A percentile compares a stretch with the other conserved stretches of the same genome.
These are phyloP conservation scores for Amphibolis antarctica DNA, from an alignment of 106 monocot genomes.

Conservation along the genomic window DNA sequence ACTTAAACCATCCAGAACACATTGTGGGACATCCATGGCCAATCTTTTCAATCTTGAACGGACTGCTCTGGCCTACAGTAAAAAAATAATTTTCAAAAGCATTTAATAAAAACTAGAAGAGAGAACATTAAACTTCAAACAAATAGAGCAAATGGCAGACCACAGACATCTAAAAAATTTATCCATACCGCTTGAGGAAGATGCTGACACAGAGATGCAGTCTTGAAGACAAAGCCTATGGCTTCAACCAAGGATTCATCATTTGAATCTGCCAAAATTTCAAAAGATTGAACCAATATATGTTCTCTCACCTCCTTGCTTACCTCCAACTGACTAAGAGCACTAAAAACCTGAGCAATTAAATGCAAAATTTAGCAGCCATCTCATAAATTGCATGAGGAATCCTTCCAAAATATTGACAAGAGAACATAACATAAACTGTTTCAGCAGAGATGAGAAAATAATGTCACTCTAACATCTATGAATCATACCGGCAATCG, in stretches of 20 bases:
- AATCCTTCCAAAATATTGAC: too few relatives aligned
- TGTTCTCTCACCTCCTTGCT: constrained; percentile 67
- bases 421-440: too few relatives aligned
- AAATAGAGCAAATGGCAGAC: background rate
- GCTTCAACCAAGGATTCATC: constrained; percentile 60
- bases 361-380: too few relatives aligned
- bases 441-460: too few relatives aligned
- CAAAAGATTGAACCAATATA: constrained; percentile 53
- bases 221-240: constrained; percentile 61
- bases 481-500: constrained; percentile 39
- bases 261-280: constrained; percentile 58
- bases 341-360: constrained; percentile 55
- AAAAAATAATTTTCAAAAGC: background rate
- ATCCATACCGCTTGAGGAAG: constrained; percentile 68
- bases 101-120: background rate
- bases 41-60: constrained; percentile 70
- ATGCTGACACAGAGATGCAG: constrained; percentile 66
- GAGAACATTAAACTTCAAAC: background rate
- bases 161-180: background rate
- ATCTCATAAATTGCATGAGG: too few relatives aligned
- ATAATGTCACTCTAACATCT: background rate
- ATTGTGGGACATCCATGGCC: constrained; percentile 49
- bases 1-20: constrained; percentile 64
- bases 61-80: constrained; percentile 56
- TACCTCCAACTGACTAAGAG: constrained; percentile 61